phyloP scores from a whole-genome alignment of 495 filamentous ascomycete species.

The Podospora australis region DNA sequence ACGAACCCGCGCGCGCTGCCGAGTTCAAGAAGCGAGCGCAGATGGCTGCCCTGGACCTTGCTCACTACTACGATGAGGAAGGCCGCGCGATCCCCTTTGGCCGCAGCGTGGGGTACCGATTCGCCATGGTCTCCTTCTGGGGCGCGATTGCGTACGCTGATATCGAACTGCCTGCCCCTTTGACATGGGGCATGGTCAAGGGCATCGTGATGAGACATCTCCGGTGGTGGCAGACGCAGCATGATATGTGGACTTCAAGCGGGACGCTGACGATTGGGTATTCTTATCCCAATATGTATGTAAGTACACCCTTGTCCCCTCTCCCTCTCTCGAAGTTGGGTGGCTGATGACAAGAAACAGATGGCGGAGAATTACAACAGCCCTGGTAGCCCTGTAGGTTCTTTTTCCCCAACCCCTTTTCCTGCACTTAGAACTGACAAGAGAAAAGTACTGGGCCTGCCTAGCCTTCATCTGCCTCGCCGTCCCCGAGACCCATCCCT shows the following conservation, averaged over 20 bases:
- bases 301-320: slow-evolving; percentile 11
- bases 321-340: too few relatives aligned
- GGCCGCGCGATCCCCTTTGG: slow-evolving; percentile 69
- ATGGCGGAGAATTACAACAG: slow-evolving; percentile 77
- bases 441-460: slow-evolving; percentile 60
- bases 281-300: slow-evolving; percentile 72
- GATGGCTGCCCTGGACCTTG: slow-evolving; percentile 60
- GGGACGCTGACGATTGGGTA: slow-evolving; percentile 73
- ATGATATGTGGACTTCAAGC: slow-evolving; percentile 64
- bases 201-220: slow-evolving; percentile 67
- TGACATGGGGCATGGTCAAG: slow-evolving; percentile 73
- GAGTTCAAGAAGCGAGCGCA: slow-evolving; percentile 63
- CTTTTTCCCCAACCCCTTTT: too few relatives aligned
- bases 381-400: slow-evolving; percentile 47
- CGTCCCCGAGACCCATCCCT: slow-evolving; percentile 60
- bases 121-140: slow-evolving; percentile 80
- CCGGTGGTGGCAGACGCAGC: slow-evolving; percentile 70
- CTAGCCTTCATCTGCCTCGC: slow-evolving; percentile 68
- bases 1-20: slow-evolving; percentile 59
- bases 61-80: slow-evolving; percentile 66
- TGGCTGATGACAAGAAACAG: slow-evolving; percentile 1
- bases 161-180: slow-evolving; percentile 60
- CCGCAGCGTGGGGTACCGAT: slow-evolving; percentile 68
- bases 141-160: slow-evolving; percentile 68
- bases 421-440: background rate